Evolutionary conservation across 1,139 yeast species (phyloP).

Genomic region (Suhomyces ambrosiae): DNA sequence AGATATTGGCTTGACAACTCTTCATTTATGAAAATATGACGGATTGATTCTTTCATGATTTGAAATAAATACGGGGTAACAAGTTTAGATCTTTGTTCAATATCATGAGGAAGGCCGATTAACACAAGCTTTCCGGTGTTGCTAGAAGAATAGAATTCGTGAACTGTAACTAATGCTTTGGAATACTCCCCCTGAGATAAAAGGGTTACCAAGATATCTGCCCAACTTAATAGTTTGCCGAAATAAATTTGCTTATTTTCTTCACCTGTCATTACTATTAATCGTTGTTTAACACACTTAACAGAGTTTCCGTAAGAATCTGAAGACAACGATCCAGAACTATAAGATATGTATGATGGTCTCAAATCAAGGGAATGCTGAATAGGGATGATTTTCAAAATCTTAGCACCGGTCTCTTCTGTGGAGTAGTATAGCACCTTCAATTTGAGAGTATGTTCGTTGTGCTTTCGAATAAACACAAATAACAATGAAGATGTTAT

Average conservation of each 20-base stretch:
- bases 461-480: constrained; percentile 25
- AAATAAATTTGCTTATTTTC: constrained; percentile 37
- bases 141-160: constrained; percentile 47
- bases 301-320: constrained; percentile 19
- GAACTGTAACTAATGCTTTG: constrained; percentile 57
- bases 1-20: constrained; percentile 10
- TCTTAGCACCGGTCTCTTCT: background rate
- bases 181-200: constrained; percentile 53
- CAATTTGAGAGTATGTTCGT: background rate
- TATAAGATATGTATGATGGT: background rate
- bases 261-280: constrained; percentile 21
- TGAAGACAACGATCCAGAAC: background rate
- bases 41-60: constrained; percentile 55
- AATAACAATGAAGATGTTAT: constrained; percentile 51
- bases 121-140: constrained; percentile 46
- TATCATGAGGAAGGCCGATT: constrained; percentile 56
- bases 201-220: constrained; percentile 56
- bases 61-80: constrained; percentile 59
- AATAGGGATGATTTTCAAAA: constrained; percentile 4
- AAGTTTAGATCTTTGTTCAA: constrained; percentile 44
- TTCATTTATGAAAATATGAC: constrained; percentile 30
- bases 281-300: constrained; percentile 30
- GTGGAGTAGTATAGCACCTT: constrained; percentile 11
- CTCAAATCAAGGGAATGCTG: constrained; percentile 4
- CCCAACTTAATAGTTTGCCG: constrained; percentile 73